Conservation (phyloP, 116 monocot species). For the Phalaenopsis hybrid region DNA sequence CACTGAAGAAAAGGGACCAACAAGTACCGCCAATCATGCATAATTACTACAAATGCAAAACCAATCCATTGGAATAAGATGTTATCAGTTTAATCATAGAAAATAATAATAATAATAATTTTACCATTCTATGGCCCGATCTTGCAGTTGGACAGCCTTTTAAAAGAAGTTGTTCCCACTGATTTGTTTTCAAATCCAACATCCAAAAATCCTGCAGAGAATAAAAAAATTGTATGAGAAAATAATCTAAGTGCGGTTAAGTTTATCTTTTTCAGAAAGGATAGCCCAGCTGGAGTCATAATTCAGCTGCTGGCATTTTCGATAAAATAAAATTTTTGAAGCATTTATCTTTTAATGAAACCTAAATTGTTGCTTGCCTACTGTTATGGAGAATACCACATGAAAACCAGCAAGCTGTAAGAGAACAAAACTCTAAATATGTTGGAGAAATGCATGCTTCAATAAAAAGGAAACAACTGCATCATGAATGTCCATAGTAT, state of each 20-base stretch:
- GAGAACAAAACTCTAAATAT: background rate
- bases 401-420: background rate
- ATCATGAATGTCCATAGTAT: background rate
- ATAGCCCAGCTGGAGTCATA: background rate
- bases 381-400: background rate
- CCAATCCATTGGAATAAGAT: background rate
- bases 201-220: conserved; percentile 78
- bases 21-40: background rate
- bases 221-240: conserved; percentile 7
- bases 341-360: background rate
- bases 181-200: conserved; percentile 89
- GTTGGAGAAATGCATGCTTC: background rate
- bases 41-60: background rate
- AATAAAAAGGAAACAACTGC: conserved; percentile 1
- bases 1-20: background rate
- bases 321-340: background rate
- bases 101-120: background rate
- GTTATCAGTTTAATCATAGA: background rate
- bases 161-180: conserved; percentile 86
- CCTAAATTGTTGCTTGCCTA: background rate
- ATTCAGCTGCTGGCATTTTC: background rate
- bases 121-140: conserved; percentile 95
- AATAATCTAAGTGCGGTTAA: conserved; percentile 2
- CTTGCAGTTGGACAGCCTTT: conserved; percentile 92
- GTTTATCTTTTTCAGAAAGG: background rate